Percentiles rank a stretch among this genome's conserved stretches.
Conservation (phyloP, 2,329 filamentous ascomycete species). For the Peltaster fructicola region DNA sequence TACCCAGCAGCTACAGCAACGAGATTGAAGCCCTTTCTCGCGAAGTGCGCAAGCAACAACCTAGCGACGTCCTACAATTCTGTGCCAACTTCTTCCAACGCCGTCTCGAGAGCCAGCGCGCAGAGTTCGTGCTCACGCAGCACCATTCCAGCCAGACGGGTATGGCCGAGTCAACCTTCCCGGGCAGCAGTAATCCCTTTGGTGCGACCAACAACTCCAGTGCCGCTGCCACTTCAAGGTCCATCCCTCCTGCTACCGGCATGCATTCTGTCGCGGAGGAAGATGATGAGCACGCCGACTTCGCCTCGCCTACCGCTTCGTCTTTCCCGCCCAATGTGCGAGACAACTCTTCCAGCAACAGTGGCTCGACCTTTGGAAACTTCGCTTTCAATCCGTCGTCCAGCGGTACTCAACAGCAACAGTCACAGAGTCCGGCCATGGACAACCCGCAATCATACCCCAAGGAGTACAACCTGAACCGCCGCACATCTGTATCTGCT, state of each 20-base stretch:
- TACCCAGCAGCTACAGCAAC: conserved; percentile 39
- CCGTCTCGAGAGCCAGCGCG: conserved; percentile 47
- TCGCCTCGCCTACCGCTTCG: conserved; percentile 52
- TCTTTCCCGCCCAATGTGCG: conserved; percentile 27
- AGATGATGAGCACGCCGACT: conserved; percentile 62
- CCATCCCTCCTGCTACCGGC: conserved; percentile 4
- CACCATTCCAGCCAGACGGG: conserved; percentile 27
- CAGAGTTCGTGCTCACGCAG: conserved; percentile 34
- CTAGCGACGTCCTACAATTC: conserved; percentile 50
- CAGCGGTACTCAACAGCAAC: conserved; percentile 14
- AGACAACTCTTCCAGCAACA: conserved; percentile 33
- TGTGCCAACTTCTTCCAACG: conserved; percentile 50
- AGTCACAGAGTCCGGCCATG: conserved; percentile 28
- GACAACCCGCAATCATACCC: conserved; percentile 54
- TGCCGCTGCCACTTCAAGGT: conserved; percentile 4
- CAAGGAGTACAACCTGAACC: conserved; percentile 80
- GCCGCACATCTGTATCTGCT: conserved; percentile 88
- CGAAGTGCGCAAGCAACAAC: conserved; percentile 40
- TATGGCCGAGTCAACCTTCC: conserved; percentile 63
- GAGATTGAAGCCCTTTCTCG: conserved; percentile 46
- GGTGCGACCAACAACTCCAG: conserved; percentile 25
- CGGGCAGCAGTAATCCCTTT: conserved; percentile 60
- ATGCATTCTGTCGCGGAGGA: conserved; percentile 59
- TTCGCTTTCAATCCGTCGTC: conserved; percentile 14
- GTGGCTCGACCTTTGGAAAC: conserved; percentile 17